Evolutionary conservation across 164 flowering plant species (phyloP).

Genomic region (Nymphaea colorata): DNA sequence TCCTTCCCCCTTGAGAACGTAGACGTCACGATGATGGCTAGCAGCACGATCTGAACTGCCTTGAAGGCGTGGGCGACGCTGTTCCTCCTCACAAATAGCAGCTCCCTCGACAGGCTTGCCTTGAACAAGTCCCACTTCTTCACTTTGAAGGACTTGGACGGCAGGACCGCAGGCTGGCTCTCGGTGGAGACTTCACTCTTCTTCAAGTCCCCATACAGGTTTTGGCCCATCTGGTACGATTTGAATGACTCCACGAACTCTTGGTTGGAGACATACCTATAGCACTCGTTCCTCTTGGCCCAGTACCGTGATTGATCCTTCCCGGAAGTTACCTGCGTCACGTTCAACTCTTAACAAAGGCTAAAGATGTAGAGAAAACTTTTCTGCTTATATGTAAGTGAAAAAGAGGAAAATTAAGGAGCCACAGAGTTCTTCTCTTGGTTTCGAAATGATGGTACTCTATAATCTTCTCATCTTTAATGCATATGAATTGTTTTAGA

Average conservation of each 20-base stretch:
- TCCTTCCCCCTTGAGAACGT: constrained; percentile 28
- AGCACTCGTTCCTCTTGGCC: constrained; percentile 18
- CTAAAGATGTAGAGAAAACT: too few species aligned
- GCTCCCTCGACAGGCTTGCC: constrained; percentile 33
- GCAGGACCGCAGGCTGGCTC: constrained; percentile 31
- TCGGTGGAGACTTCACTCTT: constrained; percentile 18
- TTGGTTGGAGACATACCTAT: constrained; percentile 16
- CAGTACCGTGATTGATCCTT: constrained; percentile 49
- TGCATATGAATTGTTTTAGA: too few species aligned
- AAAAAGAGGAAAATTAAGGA: too few species aligned
- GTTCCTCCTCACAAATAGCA: constrained; percentile 44
- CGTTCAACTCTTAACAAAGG: too few species aligned
- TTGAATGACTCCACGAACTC: constrained; percentile 22
- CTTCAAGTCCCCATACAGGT: constrained; percentile 13
- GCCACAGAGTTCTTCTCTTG: too few species aligned
- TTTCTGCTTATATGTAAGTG: too few species aligned
- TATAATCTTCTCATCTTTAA: too few species aligned
- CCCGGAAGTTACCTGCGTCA: constrained; percentile 11
- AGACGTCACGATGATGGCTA: constrained; percentile 20
- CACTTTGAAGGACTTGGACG: constrained; percentile 23
- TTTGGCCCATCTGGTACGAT: constrained; percentile 22
- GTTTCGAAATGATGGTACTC: too few species aligned
- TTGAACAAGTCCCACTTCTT: constrained; percentile 28
- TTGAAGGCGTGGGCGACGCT: constrained; percentile 36
- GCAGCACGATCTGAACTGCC: constrained; percentile 19